Evolutionary conservation across 164 flowering plant species (phyloP).

Genomic region (Saururus chinensis): DNA sequence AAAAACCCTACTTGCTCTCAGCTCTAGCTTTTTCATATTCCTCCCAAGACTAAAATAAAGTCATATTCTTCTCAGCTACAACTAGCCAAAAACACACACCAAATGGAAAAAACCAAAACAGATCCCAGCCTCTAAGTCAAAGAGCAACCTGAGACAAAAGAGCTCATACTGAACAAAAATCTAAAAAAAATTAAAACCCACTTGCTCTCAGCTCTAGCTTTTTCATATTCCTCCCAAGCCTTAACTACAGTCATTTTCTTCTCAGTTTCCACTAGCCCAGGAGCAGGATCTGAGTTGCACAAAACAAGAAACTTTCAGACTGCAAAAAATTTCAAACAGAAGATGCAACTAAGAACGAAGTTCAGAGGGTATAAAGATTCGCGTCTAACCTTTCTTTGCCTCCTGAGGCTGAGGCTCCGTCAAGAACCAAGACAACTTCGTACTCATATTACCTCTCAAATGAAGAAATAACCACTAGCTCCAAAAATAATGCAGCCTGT

Average conservation of each 20-base stretch:
- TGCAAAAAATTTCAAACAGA: not conserved
- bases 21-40: conserved; percentile 74
- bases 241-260: conserved; percentile 63
- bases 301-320: not conserved
- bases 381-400: not conserved
- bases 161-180: too few relatives aligned
- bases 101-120: not conserved
- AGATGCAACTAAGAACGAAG: too few relatives aligned
- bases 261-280: conserved; percentile 55
- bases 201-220: conserved; percentile 78
- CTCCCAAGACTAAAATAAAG: conserved; percentile 88
- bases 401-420: not conserved
- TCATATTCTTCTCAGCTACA: conserved; percentile 60
- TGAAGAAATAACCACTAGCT: not conserved
- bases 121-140: not conserved
- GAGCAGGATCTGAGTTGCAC: conserved; percentile 46
- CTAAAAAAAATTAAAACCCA: conserved; percentile 7
- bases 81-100: conserved; percentile 18
- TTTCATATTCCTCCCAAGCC: conserved; percentile 95
- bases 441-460: not conserved
- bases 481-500: not conserved
- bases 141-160: too few relatives aligned
- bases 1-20: conserved; percentile 54
- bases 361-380: too few relatives aligned
- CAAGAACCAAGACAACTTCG: not conserved